Evolutionary conservation across 441 rosid genomes (phyloP).

Genomic region (Corymbia citriodora): DNA sequence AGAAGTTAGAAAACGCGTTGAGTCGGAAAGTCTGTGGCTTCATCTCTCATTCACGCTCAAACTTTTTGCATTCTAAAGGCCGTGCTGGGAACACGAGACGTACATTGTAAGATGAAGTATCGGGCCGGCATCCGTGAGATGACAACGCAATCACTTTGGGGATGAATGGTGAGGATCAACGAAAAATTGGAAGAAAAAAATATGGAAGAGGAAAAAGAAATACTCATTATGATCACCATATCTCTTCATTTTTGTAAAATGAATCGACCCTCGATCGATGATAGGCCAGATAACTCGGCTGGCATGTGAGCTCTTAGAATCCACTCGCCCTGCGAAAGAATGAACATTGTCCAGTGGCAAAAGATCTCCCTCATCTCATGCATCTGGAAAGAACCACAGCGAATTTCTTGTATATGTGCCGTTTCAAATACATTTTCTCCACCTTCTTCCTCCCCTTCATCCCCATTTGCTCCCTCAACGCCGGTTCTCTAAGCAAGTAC

Average conservation of each 20-base stretch:
- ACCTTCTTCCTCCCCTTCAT: slow-evolving; percentile 63
- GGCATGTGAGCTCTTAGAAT: background rate
- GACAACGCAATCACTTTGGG: background rate
- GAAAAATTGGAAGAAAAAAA: background rate
- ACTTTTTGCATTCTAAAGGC: background rate
- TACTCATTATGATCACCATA: background rate
- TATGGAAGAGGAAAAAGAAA: background rate
- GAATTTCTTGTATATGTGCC: slow-evolving; percentile 78
- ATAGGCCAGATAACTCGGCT: background rate
- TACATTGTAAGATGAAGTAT: background rate
- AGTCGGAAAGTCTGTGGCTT: background rate
- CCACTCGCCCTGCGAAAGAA: slow-evolving; percentile 19
- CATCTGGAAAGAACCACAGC: slow-evolving; percentile 70
- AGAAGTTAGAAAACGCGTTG: background rate
- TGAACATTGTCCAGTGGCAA: background rate
- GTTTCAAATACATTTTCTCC: slow-evolving; percentile 64
- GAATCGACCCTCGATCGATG: background rate
- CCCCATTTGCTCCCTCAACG: slow-evolving; percentile 59
- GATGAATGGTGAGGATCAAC: background rate
- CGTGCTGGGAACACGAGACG: background rate
- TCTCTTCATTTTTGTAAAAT: background rate
- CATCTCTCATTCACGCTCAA: background rate
- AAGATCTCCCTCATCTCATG: slow-evolving; percentile 41
- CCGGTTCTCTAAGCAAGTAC: slow-evolving; percentile 51
- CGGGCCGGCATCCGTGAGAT: background rate